A percentile compares a stretch with the other conserved stretches of the same genome.
Evolutionary conservation across 805 yeast genomes (phyloP).

Genomic region (Yamadazyma nakazawae): DNA sequence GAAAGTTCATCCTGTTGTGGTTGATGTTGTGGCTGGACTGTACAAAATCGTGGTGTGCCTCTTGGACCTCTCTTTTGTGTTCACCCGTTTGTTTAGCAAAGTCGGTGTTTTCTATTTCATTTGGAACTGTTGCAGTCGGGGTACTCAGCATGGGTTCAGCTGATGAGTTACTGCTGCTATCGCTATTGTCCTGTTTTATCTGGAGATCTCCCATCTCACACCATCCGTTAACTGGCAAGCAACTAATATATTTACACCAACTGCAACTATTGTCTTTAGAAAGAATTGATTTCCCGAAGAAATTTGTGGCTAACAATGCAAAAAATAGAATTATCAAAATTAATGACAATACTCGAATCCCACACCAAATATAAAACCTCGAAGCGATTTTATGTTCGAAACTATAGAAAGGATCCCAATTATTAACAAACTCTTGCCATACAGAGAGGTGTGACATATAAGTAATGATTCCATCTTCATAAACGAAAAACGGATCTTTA

Average conservation of each 20-base stretch:
- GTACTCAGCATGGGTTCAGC: not conserved
- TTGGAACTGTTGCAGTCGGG: slow-evolving; percentile 1
- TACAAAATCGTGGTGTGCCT: not conserved
- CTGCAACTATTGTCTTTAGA: slow-evolving; percentile 51
- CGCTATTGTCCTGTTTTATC: not conserved
- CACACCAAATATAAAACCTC: slow-evolving; percentile 51
- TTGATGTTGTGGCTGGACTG: not conserved
- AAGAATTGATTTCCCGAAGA: slow-evolving; percentile 27
- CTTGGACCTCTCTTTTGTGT: not conserved
- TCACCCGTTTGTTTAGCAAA: not conserved
- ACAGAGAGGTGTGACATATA: slow-evolving; percentile 28
- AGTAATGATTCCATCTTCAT: slow-evolving; percentile 36
- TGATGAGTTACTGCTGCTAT: not conserved
- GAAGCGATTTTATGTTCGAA: slow-evolving; percentile 31
- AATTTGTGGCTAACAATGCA: slow-evolving; percentile 46
- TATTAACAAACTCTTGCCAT: slow-evolving; percentile 30
- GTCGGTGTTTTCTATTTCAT: slow-evolving; percentile 3
- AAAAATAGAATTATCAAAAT: slow-evolving; percentile 49
- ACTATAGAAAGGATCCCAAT: slow-evolving; percentile 40
- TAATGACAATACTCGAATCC: slow-evolving; percentile 43
- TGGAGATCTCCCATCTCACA: slow-evolving; percentile 45
- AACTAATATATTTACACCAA: slow-evolving; percentile 74
- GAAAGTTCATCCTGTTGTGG: not conserved
- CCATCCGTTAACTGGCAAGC: slow-evolving; percentile 71
- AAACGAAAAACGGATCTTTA: slow-evolving; percentile 54